Evolutionary conservation across 176 grass and related monocot species (phyloP).

Genomic region (Triticum dicoccoides): DNA sequence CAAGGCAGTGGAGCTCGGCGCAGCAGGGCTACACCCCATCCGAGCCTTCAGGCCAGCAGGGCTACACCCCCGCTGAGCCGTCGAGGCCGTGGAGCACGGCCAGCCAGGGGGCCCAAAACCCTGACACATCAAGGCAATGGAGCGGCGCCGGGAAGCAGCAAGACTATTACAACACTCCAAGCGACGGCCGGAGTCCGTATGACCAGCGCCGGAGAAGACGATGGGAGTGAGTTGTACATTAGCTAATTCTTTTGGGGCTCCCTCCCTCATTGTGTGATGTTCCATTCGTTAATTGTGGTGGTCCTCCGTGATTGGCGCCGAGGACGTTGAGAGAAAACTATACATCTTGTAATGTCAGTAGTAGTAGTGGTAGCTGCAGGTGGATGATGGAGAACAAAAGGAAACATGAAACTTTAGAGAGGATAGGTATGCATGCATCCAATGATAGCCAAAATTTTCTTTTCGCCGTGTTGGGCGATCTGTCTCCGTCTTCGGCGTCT

Average conservation of each 20-base stretch:
- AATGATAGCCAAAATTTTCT: not conserved
- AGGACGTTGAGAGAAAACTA: slow-evolving; percentile 15
- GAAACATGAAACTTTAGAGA: not conserved
- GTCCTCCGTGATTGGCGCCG: slow-evolving; percentile 29
- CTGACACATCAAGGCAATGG: slow-evolving; percentile 29
- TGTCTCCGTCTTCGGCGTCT: too few species aligned
- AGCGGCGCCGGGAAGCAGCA: slow-evolving; percentile 18
- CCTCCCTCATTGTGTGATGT: slow-evolving; percentile 13
- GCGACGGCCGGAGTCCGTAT: slow-evolving; percentile 12
- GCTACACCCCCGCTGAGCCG: not conserved
- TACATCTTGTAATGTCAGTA: slow-evolving; percentile 25
- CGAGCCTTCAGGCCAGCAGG: not conserved
- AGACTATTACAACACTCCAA: slow-evolving; percentile 28
- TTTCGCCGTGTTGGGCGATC: too few species aligned
- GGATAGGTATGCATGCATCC: not conserved
- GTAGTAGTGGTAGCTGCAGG: not conserved
- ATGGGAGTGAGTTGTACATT: slow-evolving; percentile 29
- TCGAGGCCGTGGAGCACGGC: not conserved
- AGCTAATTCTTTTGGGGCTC: slow-evolving; percentile 12
- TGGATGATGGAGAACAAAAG: not conserved
- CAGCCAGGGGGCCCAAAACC: slow-evolving; percentile 11
- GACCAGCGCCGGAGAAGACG: slow-evolving; percentile 42
- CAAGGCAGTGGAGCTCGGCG: not conserved
- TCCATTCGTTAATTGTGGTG: slow-evolving; percentile 19
- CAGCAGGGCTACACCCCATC: not conserved